Conservation (phyloP, 2,329 filamentous ascomycete genomes). For the Aspergillus pseudotamarii region DNA sequence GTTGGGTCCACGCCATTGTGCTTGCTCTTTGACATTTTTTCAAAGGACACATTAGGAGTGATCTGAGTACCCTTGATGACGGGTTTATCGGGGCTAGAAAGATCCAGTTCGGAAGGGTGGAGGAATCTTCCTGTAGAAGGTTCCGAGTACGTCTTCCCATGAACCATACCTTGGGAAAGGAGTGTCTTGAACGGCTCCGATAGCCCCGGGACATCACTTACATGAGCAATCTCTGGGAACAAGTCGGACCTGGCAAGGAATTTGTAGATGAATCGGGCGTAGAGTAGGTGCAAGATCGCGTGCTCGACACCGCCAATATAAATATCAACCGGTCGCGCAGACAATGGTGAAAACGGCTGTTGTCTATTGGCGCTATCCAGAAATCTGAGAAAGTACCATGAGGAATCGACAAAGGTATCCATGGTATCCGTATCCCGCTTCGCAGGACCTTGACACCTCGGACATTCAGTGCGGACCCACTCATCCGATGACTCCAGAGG, state of each 20-base stretch:
- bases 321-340: slow-evolving; percentile 74
- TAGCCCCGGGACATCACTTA: slow-evolving; percentile 34
- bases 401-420: slow-evolving; percentile 95
- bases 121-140: slow-evolving; percentile 76
- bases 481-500: slow-evolving; percentile 71
- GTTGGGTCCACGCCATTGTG: slow-evolving; percentile 87
- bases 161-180: slow-evolving; percentile 90
- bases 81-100: slow-evolving; percentile 59
- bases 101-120: slow-evolving; percentile 72
- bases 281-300: slow-evolving; percentile 85
- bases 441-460: slow-evolving; percentile 67
- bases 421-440: slow-evolving; percentile 90
- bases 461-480: slow-evolving; percentile 77
- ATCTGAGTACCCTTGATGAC: slow-evolving; percentile 64
- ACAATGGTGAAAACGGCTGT: slow-evolving; percentile 61
- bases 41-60: slow-evolving; percentile 66
- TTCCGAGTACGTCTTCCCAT: slow-evolving; percentile 80
- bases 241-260: slow-evolving; percentile 64
- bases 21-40: slow-evolving; percentile 97
- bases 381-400: slow-evolving; percentile 89
- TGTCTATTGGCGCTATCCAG: slow-evolving; percentile 68
- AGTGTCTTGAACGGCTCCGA: slow-evolving; percentile 81
- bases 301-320: slow-evolving; percentile 91
- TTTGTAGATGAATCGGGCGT: slow-evolving; percentile 88
- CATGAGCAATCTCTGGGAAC: slow-evolving; percentile 41